These are phyloP conservation scores for Helotiales sp. DNA, from an alignment of 2,329 filamentous ascomycete genomes.

Conservation along the genomic window DNA sequence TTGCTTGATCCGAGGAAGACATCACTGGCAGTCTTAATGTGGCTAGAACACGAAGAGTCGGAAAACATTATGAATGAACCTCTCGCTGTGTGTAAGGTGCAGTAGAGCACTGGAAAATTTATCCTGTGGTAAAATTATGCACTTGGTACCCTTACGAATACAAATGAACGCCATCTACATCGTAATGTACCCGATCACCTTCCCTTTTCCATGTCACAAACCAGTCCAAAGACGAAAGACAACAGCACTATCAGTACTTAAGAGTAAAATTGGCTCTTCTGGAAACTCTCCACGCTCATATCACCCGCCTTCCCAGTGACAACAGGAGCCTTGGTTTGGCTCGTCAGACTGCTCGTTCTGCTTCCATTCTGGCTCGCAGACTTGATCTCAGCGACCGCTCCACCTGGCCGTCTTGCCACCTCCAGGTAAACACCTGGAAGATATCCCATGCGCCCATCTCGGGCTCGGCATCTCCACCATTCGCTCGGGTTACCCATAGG, in stretches of 20 bases:
- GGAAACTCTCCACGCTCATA: conserved; percentile 71
- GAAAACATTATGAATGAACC: no score
- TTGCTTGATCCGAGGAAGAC: not conserved
- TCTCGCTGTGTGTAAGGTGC: no score
- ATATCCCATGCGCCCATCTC: conserved; percentile 90
- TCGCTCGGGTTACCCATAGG: conserved; percentile 90
- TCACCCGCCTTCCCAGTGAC: conserved; percentile 65
- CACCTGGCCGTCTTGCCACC: conserved; percentile 62
- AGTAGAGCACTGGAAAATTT: not conserved
- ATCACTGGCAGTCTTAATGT: not conserved
- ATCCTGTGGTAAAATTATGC: not conserved
- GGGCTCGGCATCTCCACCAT: conserved; percentile 94
- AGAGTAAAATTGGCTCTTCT: conserved; percentile 72
- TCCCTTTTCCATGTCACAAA: conserved; percentile 7
- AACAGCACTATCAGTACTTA: not conserved
- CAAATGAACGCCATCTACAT: conserved; percentile 15
- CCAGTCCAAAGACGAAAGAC: not conserved
- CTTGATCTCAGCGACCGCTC: conserved; percentile 44
- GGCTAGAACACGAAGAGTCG: not conserved
- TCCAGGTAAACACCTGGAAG: conserved; percentile 91
- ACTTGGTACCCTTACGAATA: conserved; percentile 7
- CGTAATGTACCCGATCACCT: conserved; percentile 2
- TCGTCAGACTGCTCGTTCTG: conserved; percentile 45
- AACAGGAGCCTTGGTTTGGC: conserved; percentile 51
- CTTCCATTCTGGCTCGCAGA: conserved; percentile 53